phyloP scores from a whole-genome alignment of 805 yeast species.

The Soucietia sequanensis region DNA sequence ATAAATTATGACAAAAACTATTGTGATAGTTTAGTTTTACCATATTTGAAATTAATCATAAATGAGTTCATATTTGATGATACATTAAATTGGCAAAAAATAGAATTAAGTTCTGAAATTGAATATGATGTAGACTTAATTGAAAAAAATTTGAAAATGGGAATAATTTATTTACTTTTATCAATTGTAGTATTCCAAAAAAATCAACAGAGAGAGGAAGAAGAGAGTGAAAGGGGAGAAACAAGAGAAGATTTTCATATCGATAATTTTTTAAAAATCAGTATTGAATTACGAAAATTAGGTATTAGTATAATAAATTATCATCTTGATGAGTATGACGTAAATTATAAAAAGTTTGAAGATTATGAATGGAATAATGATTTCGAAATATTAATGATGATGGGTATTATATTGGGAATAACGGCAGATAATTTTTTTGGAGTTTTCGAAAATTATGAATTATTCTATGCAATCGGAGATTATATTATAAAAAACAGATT shows the following conservation, averaged over 20 bases:
- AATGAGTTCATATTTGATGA: conserved; percentile 25
- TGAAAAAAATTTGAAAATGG: conserved; percentile 15
- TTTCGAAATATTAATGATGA: conserved; percentile 32
- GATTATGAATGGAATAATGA: conserved; percentile 18
- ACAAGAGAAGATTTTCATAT: conserved; percentile 13
- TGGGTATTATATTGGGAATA: conserved; percentile 36
- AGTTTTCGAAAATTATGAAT: conserved; percentile 42
- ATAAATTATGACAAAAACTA: conserved; percentile 19
- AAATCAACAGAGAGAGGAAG: conserved; percentile 12
- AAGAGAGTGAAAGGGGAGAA: conserved; percentile 12
- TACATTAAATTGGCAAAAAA: neutral
- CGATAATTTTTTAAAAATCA: conserved; percentile 22
- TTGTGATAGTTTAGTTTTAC: conserved; percentile 29
- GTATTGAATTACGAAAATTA: conserved; percentile 36
- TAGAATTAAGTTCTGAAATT: neutral
- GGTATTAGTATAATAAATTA: conserved; percentile 34
- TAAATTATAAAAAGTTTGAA: conserved; percentile 8
- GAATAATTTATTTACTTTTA: conserved; percentile 21
- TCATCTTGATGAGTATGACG: conserved; percentile 43
- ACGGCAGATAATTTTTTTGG: conserved; percentile 38
- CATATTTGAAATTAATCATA: conserved; percentile 27
- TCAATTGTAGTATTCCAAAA: conserved; percentile 15
- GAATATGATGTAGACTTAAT: neutral
- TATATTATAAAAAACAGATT: conserved; percentile 20
- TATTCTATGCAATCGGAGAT: conserved; percentile 42